These are phyloP conservation scores for Neospermospora avenae DNA, from an alignment of 2,329 filamentous ascomycete genomes.

Conservation along the genomic window DNA sequence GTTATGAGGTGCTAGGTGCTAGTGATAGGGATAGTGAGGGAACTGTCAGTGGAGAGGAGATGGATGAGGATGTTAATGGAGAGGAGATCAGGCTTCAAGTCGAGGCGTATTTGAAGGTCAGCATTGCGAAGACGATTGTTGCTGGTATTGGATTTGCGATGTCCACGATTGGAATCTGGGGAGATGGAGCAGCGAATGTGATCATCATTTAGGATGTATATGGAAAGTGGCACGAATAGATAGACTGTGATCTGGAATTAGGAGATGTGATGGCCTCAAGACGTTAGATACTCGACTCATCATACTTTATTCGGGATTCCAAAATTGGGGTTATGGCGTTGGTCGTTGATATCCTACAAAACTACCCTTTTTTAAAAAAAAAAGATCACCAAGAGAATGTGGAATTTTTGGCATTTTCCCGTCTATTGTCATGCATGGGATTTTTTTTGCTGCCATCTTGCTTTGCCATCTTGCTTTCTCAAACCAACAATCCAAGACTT, in stretches of 20 bases:
- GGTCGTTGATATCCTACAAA: background rate
- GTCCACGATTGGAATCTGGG: constrained; percentile 64
- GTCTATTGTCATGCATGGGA: background rate
- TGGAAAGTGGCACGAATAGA: background rate
- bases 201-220: constrained; percentile 27
- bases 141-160: constrained; percentile 57
- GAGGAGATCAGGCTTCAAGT: constrained; percentile 59
- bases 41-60: constrained; percentile 45
- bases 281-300: constrained; percentile 18
- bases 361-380: background rate
- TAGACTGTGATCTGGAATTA: background rate
- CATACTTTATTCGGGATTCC: constrained; percentile 12
- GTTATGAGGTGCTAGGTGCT: constrained; percentile 63
- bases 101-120: constrained; percentile 52
- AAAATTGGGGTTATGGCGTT: constrained; percentile 3
- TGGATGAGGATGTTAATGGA: constrained; percentile 50
- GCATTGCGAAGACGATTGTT: constrained; percentile 51
- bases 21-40: constrained; percentile 43
- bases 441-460: background rate
- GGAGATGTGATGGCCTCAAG: background rate
- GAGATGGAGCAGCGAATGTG: constrained; percentile 48
- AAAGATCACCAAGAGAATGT: background rate
- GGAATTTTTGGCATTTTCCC: too few relatives aligned
- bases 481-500: too few relatives aligned
- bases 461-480: background rate